Evolutionary conservation across 108 stramenopile species (phyloP).

Genomic region (Pelagomonas calceolata): DNA sequence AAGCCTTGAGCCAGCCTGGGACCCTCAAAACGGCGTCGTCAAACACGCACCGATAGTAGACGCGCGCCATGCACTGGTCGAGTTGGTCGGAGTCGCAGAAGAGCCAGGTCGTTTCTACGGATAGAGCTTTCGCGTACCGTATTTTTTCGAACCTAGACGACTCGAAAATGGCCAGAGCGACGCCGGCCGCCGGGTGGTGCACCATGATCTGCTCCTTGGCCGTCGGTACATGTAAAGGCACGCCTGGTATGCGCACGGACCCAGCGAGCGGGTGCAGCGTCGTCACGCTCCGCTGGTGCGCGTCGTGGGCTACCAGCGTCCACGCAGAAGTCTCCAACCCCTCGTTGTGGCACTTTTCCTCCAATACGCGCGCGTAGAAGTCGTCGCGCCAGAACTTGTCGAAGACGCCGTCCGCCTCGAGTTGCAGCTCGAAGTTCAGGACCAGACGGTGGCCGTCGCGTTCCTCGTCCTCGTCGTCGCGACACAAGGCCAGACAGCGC

Average conservation of each 20-base stretch:
- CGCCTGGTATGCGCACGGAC: background rate
- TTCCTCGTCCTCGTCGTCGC: no score
- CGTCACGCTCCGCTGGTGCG: background rate
- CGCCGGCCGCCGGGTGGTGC: background rate
- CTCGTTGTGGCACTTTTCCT: background rate
- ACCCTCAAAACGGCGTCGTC: background rate
- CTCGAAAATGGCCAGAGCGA: background rate
- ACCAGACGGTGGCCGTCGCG: no score
- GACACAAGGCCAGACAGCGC: no score
- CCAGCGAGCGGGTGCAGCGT: background rate
- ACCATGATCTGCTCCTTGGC: background rate
- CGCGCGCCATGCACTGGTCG: background rate
- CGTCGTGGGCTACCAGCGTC: background rate
- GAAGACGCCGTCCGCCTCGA: no score
- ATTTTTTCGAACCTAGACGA: background rate
- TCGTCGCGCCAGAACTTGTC: no score
- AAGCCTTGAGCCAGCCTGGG: background rate
- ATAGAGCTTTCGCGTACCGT: background rate
- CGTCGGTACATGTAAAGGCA: background rate
- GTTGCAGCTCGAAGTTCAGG: no score
- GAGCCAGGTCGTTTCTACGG: background rate
- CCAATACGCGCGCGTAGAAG: no score
- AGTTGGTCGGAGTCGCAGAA: background rate
- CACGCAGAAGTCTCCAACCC: background rate
- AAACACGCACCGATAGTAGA: background rate